Conservation (phyloP, 768 basidiomycete species). For the button mushroom (Agaricus bisporus) region DNA sequence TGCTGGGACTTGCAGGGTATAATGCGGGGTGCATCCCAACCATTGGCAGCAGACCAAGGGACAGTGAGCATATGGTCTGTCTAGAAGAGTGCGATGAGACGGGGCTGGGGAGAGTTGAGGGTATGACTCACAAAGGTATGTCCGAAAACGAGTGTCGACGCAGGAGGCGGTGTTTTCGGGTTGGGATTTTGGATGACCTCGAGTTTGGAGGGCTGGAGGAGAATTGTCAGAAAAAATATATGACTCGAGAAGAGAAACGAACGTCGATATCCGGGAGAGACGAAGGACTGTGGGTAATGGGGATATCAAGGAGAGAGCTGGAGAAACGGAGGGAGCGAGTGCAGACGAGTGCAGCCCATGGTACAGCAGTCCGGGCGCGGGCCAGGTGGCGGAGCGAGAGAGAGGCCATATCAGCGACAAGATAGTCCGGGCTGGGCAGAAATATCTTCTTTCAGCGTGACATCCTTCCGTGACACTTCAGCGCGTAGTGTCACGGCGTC, state of each 20-base stretch:
- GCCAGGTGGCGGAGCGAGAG: constrained; percentile 8
- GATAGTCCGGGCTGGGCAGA: too few species aligned
- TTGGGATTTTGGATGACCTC: constrained; percentile 39
- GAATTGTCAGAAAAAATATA: not conserved
- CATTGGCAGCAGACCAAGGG: constrained; percentile 63
- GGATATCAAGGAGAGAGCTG: constrained; percentile 12
- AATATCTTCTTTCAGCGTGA: too few species aligned
- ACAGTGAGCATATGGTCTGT: constrained; percentile 85
- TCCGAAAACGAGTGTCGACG: constrained; percentile 73
- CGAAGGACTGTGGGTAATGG: constrained; percentile 4
- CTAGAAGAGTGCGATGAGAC: constrained; percentile 27
- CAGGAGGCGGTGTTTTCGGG: constrained; percentile 58
- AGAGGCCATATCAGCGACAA: not conserved
- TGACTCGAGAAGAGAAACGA: constrained; percentile 6
- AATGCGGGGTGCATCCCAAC: constrained; percentile 83
- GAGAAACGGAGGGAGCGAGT: not conserved
- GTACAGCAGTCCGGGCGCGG: constrained; percentile 4
- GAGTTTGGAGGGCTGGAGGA: constrained; percentile 43
- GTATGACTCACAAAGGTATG: constrained; percentile 64
- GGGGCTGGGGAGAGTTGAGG: not conserved
- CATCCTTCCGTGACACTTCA: too few species aligned
- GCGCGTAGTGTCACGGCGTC: too few species aligned
- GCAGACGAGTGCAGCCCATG: not conserved
- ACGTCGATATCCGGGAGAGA: constrained; percentile 31
- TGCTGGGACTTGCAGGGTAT: constrained; percentile 61